Percentiles rank a stretch among this genome's conserved stretches.
Evolutionary conservation across 495 filamentous ascomycete species (phyloP).

Genomic region (Corynascus novoguineensis): DNA sequence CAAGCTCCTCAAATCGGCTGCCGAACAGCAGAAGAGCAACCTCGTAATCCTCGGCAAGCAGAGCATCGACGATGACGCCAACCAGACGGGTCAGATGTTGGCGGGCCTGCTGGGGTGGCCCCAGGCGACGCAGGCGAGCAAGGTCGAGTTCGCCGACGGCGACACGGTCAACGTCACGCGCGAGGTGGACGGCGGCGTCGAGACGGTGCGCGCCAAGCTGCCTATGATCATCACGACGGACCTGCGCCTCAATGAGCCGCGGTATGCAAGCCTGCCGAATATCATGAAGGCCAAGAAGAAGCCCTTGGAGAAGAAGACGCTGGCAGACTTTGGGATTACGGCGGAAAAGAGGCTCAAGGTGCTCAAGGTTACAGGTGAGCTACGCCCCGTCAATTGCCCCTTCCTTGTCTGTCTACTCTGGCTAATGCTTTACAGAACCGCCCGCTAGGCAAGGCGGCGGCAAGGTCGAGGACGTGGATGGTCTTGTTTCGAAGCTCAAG

Average conservation of each 20-base stretch:
- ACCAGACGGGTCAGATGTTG: slow-evolving; percentile 97
- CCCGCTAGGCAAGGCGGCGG: slow-evolving; percentile 83
- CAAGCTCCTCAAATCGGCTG: slow-evolving; percentile 75
- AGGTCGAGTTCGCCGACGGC: slow-evolving; percentile 63
- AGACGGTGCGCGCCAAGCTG: slow-evolving; percentile 77
- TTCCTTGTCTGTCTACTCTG: background rate
- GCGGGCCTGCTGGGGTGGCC: slow-evolving; percentile 87
- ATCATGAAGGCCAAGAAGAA: slow-evolving; percentile 99
- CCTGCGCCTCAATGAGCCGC: slow-evolving; percentile 87
- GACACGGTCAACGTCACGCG: slow-evolving; percentile 64
- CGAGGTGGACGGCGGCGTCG: slow-evolving; percentile 93
- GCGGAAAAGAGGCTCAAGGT: slow-evolving; percentile 74
- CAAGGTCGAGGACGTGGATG: slow-evolving; percentile 95
- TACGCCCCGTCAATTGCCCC: background rate
- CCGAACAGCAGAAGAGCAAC: slow-evolving; percentile 76
- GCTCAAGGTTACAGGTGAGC: slow-evolving; percentile 74
- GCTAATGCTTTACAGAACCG: slow-evolving; percentile 56
- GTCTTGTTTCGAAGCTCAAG: slow-evolving; percentile 85
- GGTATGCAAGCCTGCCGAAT: slow-evolving; percentile 92
- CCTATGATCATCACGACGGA: slow-evolving; percentile 94
- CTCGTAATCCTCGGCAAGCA: slow-evolving; percentile 93
- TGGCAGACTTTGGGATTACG: slow-evolving; percentile 75
- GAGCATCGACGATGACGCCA: slow-evolving; percentile 92
- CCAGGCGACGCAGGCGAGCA: slow-evolving; percentile 87
- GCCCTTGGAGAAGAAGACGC: slow-evolving; percentile 81